phyloP scores from a whole-genome alignment of 179 eudicot genomes.

The Camellia oleifera region DNA sequence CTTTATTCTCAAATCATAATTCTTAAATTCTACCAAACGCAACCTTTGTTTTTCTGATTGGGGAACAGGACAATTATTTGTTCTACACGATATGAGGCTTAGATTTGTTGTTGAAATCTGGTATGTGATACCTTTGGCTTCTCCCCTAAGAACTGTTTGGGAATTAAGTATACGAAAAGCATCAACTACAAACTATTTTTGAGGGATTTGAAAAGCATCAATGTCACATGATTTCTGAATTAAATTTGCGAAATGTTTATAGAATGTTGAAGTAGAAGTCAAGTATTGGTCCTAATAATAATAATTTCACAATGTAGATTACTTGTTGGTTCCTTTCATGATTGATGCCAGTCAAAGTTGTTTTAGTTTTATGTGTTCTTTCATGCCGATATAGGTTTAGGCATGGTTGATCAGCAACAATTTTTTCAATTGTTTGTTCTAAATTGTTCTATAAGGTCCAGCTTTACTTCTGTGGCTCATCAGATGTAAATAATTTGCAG shows the following conservation, averaged over 20 bases:
- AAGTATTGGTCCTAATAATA: not conserved
- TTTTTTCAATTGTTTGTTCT: not conserved
- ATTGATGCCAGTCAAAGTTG: not conserved
- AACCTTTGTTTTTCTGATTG: not conserved
- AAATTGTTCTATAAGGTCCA: not conserved
- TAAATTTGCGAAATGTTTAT: not conserved
- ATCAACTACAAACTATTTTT: not conserved
- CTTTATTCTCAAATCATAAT: no score
- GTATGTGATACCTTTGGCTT: not conserved
- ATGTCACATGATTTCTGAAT: not conserved
- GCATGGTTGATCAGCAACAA: not conserved
- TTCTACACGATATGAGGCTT: not conserved
- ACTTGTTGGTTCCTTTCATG: not conserved
- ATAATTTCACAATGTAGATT: not conserved
- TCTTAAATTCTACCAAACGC: no score
- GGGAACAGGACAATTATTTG: not conserved
- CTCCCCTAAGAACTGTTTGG: not conserved
- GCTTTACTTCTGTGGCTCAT: slow-evolving; percentile 15
- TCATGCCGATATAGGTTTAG: not conserved
- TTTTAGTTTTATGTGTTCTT: not conserved
- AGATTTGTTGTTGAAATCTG: not conserved
- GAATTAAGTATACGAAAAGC: not conserved
- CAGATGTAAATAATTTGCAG: slow-evolving; percentile 37
- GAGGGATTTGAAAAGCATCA: slow-evolving; percentile 1
- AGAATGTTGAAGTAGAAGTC: not conserved